Conservation (phyloP, 352 stramenopile species). For the Halophytophthora polymorphica region DNA sequence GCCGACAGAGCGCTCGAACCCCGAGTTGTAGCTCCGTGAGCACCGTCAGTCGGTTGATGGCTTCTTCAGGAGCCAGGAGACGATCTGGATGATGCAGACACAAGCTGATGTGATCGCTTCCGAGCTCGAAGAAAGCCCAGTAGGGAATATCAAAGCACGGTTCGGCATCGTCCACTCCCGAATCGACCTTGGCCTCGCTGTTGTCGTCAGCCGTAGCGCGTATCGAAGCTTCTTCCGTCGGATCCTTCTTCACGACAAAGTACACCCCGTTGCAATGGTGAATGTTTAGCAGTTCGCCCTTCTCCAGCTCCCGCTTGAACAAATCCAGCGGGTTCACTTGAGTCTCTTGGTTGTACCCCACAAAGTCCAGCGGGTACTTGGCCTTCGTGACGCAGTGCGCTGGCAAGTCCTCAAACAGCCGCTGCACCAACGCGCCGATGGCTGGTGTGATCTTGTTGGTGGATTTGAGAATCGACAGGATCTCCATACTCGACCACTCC, state of each 20-base stretch:
- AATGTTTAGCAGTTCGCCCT: slow-evolving; percentile 41
- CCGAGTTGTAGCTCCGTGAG: slow-evolving; percentile 75
- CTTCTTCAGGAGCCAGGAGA: slow-evolving; percentile 11
- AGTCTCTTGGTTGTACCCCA: slow-evolving; percentile 56
- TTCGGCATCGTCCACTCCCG: not conserved
- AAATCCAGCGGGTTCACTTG: slow-evolving; percentile 51
- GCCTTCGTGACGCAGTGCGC: slow-evolving; percentile 52
- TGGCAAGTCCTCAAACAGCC: slow-evolving; percentile 72
- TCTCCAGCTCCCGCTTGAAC: slow-evolving; percentile 59
- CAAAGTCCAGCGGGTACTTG: slow-evolving; percentile 72
- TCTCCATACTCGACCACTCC: slow-evolving; percentile 82
- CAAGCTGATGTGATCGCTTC: slow-evolving; percentile 44
- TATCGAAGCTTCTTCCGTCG: not conserved
- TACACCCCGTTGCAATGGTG: slow-evolving; percentile 59
- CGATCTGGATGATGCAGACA: slow-evolving; percentile 59
- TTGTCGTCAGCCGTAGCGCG: not conserved
- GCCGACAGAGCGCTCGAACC: slow-evolving; percentile 62
- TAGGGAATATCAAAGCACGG: slow-evolving; percentile 55
- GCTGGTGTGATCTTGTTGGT: slow-evolving; percentile 62
- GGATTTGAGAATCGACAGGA: slow-evolving; percentile 71
- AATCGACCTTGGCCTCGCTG: not conserved
- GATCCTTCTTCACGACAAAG: slow-evolving; percentile 51
- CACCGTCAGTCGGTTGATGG: slow-evolving; percentile 54
- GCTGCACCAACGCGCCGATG: slow-evolving; percentile 63
- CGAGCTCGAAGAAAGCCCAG: slow-evolving; percentile 78